Conservation (phyloP, 371 early-diverging fungal genomes). For the Fennellomyces sp. region DNA sequence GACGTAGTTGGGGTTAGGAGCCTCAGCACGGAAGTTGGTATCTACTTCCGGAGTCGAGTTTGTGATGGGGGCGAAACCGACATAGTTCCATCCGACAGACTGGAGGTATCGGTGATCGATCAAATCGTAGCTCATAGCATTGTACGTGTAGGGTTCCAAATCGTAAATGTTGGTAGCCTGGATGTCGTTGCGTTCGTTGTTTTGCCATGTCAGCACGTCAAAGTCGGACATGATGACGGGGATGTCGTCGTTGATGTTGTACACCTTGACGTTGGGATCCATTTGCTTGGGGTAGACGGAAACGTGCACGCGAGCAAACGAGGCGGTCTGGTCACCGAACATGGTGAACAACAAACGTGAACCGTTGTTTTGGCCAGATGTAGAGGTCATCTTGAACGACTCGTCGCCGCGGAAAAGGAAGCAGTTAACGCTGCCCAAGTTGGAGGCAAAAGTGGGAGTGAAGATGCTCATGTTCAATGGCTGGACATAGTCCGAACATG, state of each 20-base stretch:
- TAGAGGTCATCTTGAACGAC: constrained; percentile 36
- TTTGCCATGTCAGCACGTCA: constrained; percentile 41
- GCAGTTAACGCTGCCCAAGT: constrained; percentile 45
- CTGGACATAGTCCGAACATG: constrained; percentile 29
- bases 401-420: constrained; percentile 39
- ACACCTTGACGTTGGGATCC: constrained; percentile 48
- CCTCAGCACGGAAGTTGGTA: constrained; percentile 43
- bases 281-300: constrained; percentile 46
- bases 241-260: constrained; percentile 30
- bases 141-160: constrained; percentile 44
- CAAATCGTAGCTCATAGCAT: constrained; percentile 39
- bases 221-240: constrained; percentile 27
- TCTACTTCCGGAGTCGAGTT: constrained; percentile 48
- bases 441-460: constrained; percentile 39
- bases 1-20: constrained; percentile 42
- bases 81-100: constrained; percentile 54
- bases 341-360: constrained; percentile 45
- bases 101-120: constrained; percentile 47
- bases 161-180: constrained; percentile 40
- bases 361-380: constrained; percentile 49
- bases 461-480: constrained; percentile 44
- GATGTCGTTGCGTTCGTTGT: constrained; percentile 43
- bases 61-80: constrained; percentile 48
- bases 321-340: constrained; percentile 38
- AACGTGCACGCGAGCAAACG: constrained; percentile 45